Conservation (phyloP, 805 yeast genomes). For the Pichia heedii region DNA sequence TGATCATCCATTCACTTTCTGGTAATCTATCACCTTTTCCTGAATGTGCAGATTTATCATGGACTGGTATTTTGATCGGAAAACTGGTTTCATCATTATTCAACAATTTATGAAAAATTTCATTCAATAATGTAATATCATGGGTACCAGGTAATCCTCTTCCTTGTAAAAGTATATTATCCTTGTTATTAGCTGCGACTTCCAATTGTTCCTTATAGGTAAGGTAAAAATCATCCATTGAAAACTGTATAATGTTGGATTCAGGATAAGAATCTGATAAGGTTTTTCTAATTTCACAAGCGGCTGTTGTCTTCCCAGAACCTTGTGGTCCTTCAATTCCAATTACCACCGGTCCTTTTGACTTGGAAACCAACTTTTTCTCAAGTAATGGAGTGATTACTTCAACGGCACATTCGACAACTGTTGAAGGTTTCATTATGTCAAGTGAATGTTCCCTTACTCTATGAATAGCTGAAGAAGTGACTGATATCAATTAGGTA, state of each 20-base stretch:
- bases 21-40: conserved; percentile 77
- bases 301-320: conserved; percentile 60
- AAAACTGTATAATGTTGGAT: conserved; percentile 39
- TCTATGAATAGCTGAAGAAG: too few relatives aligned
- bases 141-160: conserved; percentile 95
- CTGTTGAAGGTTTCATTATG: background rate
- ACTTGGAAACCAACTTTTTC: conserved; percentile 12
- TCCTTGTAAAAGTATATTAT: conserved; percentile 46
- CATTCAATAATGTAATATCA: conserved; percentile 43
- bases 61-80: conserved; percentile 44
- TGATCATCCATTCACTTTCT: conserved; percentile 30
- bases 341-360: conserved; percentile 30
- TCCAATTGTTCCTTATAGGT: conserved; percentile 50
- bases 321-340: conserved; percentile 74
- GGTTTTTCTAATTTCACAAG: conserved; percentile 31
- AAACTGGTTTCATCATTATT: conserved; percentile 16
- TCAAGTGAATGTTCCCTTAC: too few relatives aligned
- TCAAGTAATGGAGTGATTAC: conserved; percentile 24
- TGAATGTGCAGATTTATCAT: conserved; percentile 61
- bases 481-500: too few relatives aligned
- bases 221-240: conserved; percentile 82
- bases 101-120: conserved; percentile 28
- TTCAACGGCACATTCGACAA: conserved; percentile 5
- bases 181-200: conserved; percentile 32
- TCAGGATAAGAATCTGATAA: conserved; percentile 30